Percentiles rank a stretch among this genome's conserved stretches.
Conservation (phyloP, 1,284 basidiomycete species). For the Macrocybe sp. region DNA sequence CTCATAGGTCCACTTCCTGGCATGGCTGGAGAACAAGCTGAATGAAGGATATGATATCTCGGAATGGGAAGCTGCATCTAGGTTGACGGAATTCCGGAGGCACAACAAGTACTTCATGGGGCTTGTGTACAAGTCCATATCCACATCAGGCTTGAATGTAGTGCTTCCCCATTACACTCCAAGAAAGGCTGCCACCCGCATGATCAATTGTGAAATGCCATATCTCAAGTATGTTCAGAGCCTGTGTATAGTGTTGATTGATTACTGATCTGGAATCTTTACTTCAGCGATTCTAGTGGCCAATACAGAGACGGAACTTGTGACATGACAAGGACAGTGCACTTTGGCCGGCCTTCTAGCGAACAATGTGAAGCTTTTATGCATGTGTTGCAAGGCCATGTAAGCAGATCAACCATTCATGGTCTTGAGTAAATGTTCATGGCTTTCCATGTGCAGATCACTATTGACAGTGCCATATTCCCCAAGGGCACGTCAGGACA, state of each 20-base stretch:
- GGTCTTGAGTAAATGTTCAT: neutral
- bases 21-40: slow-evolving; percentile 87
- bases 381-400: slow-evolving; percentile 92
- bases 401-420: slow-evolving; percentile 41
- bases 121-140: slow-evolving; percentile 92
- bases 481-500: slow-evolving; percentile 82
- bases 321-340: slow-evolving; percentile 87
- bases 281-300: slow-evolving; percentile 83
- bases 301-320: slow-evolving; percentile 91
- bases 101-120: slow-evolving; percentile 78
- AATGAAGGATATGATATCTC: slow-evolving; percentile 74
- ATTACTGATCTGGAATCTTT: slow-evolving; percentile 5
- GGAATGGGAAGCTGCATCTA: slow-evolving; percentile 88
- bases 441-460: slow-evolving; percentile 52
- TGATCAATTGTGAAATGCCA: slow-evolving; percentile 75
- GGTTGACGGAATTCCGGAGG: slow-evolving; percentile 76
- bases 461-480: slow-evolving; percentile 86
- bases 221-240: slow-evolving; percentile 83
- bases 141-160: slow-evolving; percentile 86
- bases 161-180: slow-evolving; percentile 94
- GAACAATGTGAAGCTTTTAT: slow-evolving; percentile 92
- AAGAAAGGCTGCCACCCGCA: slow-evolving; percentile 58
- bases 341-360: slow-evolving; percentile 78
- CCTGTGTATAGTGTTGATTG: slow-evolving; percentile 6
- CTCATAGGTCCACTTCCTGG: slow-evolving; percentile 66